Conservation (phyloP, 192 early-diverging fungal species). For the Phycomyces blakesleeanus region DNA sequence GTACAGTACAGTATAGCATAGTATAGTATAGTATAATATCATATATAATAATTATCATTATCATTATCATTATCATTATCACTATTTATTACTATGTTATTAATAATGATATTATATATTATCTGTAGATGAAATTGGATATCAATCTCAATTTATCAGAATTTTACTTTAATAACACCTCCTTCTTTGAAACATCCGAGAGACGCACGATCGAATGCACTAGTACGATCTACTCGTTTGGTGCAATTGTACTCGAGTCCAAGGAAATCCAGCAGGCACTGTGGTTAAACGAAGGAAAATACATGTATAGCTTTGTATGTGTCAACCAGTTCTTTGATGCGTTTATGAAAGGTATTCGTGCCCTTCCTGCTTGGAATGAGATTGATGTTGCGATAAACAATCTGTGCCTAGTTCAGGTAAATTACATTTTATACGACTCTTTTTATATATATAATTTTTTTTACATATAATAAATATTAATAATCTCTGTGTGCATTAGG, state of each 20-base stretch:
- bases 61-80: background rate
- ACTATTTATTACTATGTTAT: too few species aligned
- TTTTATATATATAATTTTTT: too few species aligned
- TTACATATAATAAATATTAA: too few species aligned
- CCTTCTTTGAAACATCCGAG: slow-evolving; percentile 38
- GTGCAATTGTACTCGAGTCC: slow-evolving; percentile 41
- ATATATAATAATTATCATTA: slow-evolving; percentile 1
- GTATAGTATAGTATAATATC: background rate
- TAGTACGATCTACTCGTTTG: slow-evolving; percentile 49
- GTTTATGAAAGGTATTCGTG: slow-evolving; percentile 46
- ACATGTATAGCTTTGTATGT: slow-evolving; percentile 45
- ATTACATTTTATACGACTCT: too few species aligned
- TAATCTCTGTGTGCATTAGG: slow-evolving; percentile 14
- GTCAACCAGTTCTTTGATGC: slow-evolving; percentile 54
- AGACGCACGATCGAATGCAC: slow-evolving; percentile 40
- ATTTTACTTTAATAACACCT: slow-evolving; percentile 44
- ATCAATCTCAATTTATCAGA: slow-evolving; percentile 37
- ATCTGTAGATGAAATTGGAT: slow-evolving; percentile 38
- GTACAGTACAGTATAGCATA: too few species aligned
- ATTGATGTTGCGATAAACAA: slow-evolving; percentile 48
- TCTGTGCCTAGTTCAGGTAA: slow-evolving; percentile 46
- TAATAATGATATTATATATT: too few species aligned
- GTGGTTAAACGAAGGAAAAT: slow-evolving; percentile 32
- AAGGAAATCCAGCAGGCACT: slow-evolving; percentile 43
- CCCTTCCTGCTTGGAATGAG: slow-evolving; percentile 40